Conservation (phyloP, 176 grass and related monocot genomes). For the Dendrocalamus sinicus region DNA sequence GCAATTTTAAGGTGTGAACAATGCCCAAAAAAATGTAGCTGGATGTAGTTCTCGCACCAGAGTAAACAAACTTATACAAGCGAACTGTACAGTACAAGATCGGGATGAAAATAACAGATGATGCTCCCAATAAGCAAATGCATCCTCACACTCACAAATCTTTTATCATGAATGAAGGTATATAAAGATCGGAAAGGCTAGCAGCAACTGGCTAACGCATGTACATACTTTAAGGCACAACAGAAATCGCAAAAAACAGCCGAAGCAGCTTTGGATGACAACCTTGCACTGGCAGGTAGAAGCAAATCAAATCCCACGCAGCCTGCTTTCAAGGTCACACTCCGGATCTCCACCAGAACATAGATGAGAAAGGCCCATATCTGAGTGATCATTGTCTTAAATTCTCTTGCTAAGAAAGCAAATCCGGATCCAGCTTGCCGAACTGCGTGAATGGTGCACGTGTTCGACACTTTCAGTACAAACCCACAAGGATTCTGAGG, state of each 20-base stretch:
- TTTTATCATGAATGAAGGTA: conserved; percentile 14
- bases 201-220: background rate
- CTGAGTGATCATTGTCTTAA: background rate
- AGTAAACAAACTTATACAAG: background rate
- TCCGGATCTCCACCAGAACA: background rate
- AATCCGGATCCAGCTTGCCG: conserved; percentile 3
- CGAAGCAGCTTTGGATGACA: background rate
- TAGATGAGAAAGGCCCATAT: background rate
- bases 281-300: conserved; percentile 9
- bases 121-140: background rate
- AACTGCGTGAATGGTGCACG: background rate
- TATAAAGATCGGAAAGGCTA: background rate
- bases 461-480: background rate
- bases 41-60: background rate
- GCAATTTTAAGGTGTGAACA: conserved; percentile 39
- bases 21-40: background rate
- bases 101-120: background rate
- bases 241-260: background rate
- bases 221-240: background rate
- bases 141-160: background rate
- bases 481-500: conserved; percentile 15
- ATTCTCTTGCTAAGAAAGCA: background rate
- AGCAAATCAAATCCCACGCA: background rate
- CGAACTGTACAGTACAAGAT: background rate
- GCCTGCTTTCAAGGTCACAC: background rate